These are phyloP conservation scores for Neurospora tetraspora DNA, from an alignment of 495 filamentous ascomycete species.

Conservation along the genomic window DNA sequence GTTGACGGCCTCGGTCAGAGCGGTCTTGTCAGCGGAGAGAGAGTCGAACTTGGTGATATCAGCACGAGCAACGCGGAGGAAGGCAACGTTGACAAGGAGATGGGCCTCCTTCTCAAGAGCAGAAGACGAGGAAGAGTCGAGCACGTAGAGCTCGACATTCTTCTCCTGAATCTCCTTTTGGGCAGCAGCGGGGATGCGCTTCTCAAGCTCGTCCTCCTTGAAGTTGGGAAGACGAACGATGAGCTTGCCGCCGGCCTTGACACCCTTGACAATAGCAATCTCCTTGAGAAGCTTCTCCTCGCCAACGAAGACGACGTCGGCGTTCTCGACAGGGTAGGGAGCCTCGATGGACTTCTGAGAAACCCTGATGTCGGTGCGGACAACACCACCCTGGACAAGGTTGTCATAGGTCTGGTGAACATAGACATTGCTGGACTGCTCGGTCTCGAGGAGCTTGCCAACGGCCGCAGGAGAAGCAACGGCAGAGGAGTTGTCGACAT, in stretches of 20 bases:
- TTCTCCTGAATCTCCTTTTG: slow-evolving; percentile 59
- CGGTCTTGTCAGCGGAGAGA: slow-evolving; percentile 29
- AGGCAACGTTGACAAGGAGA: slow-evolving; percentile 63
- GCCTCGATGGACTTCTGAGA: slow-evolving; percentile 76
- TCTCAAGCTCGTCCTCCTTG: slow-evolving; percentile 84
- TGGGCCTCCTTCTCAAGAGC: slow-evolving; percentile 54
- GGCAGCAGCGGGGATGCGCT: slow-evolving; percentile 61
- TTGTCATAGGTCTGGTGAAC: slow-evolving; percentile 73
- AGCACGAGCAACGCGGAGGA: slow-evolving; percentile 61
- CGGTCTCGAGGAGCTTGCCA: slow-evolving; percentile 61
- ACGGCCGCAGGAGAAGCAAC: slow-evolving; percentile 54
- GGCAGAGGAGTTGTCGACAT: slow-evolving; percentile 64
- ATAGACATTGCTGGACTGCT: slow-evolving; percentile 68
- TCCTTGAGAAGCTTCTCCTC: slow-evolving; percentile 69
- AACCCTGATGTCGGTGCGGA: slow-evolving; percentile 77
- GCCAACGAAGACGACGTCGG: slow-evolving; percentile 70
- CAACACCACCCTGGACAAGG: slow-evolving; percentile 70
- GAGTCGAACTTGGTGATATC: slow-evolving; percentile 39
- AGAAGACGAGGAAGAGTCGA: slow-evolving; percentile 60
- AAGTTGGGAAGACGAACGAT: slow-evolving; percentile 65
- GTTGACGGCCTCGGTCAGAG: slow-evolving; percentile 49
- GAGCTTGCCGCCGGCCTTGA: slow-evolving; percentile 62
- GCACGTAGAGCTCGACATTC: slow-evolving; percentile 54
- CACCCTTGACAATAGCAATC: slow-evolving; percentile 57
- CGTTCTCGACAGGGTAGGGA: slow-evolving; percentile 65